These are phyloP conservation scores for Capsicum baccatum DNA, from an alignment of 257 asterid genomes.

Conservation along the genomic window DNA sequence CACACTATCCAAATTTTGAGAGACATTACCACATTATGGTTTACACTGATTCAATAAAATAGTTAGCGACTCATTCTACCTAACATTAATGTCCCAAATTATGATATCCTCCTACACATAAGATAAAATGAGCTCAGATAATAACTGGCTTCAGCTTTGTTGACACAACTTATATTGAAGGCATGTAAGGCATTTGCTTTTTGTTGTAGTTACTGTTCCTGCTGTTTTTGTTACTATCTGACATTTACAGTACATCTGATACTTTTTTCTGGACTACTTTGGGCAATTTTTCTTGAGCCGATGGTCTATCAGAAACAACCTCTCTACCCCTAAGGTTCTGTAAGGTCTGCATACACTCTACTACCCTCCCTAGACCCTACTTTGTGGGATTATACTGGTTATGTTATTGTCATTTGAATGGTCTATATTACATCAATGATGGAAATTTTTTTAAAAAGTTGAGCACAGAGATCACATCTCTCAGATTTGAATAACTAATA, in stretches of 20 bases:
- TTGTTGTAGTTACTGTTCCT: not conserved
- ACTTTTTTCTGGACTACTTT: too few species aligned
- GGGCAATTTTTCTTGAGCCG: too few species aligned
- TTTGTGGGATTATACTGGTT: too few species aligned
- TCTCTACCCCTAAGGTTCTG: too few species aligned
- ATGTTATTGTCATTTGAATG: not conserved
- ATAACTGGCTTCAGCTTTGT: conserved; percentile 1
- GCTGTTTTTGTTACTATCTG: too few species aligned
- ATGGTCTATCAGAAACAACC: too few species aligned
- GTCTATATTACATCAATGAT: not conserved
- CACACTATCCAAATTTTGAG: not conserved
- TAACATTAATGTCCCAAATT: not conserved
- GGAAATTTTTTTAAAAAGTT: not conserved
- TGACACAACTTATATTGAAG: not conserved
- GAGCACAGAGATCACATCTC: not conserved
- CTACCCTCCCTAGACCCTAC: too few species aligned
- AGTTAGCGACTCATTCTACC: not conserved
- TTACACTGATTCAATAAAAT: not conserved
- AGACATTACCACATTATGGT: not conserved
- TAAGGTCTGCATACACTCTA: too few species aligned
- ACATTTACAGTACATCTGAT: too few species aligned
- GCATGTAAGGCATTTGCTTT: not conserved
- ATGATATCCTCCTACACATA: not conserved
- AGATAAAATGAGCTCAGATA: not conserved
- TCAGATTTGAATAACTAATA: not conserved